phyloP scores from a whole-genome alignment of 2,329 filamentous ascomycete species.

The Simplicillium aogashimaense region DNA sequence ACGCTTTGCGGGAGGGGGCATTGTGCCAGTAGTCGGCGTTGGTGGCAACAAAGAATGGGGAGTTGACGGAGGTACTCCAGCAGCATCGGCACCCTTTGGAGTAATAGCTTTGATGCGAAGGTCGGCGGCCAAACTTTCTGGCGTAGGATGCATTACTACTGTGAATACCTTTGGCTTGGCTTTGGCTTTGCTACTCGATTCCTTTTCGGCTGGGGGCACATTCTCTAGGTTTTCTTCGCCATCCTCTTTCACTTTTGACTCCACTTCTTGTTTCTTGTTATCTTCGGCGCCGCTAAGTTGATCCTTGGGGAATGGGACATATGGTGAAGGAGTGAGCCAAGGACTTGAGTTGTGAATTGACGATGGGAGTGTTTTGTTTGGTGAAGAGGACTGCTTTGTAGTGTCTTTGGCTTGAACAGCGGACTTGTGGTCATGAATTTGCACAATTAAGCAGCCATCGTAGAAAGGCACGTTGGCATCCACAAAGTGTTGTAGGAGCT shows the following conservation, averaged over 20 bases:
- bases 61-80: slow-evolving; percentile 50
- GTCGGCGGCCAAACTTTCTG: slow-evolving; percentile 65
- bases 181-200: slow-evolving; percentile 27
- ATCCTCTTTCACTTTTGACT: slow-evolving; percentile 28
- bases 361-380: slow-evolving; percentile 57
- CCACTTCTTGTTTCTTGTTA: slow-evolving; percentile 13
- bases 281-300: slow-evolving; percentile 25
- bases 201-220: slow-evolving; percentile 14
- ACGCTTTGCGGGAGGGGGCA: slow-evolving; percentile 54
- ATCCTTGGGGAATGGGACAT: slow-evolving; percentile 63
- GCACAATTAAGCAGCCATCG: slow-evolving; percentile 88
- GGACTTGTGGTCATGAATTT: slow-evolving; percentile 81
- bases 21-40: slow-evolving; percentile 49
- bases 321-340: slow-evolving; percentile 82
- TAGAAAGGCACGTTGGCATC: slow-evolving; percentile 71
- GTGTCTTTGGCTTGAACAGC: slow-evolving; percentile 50
- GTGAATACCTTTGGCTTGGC: slow-evolving; percentile 61
- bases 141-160: slow-evolving; percentile 76
- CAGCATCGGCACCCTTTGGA: slow-evolving; percentile 37
- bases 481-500: slow-evolving; percentile 72
- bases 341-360: slow-evolving; percentile 90
- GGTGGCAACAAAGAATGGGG: slow-evolving; percentile 49
- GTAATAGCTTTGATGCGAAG: slow-evolving; percentile 67
- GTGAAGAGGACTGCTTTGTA: slow-evolving; percentile 37
- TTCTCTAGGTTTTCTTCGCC: slow-evolving; percentile 4